Base-by-base conservation (phyloP, 371 early-diverging fungal species). In the Mycotypha africana region DNA sequence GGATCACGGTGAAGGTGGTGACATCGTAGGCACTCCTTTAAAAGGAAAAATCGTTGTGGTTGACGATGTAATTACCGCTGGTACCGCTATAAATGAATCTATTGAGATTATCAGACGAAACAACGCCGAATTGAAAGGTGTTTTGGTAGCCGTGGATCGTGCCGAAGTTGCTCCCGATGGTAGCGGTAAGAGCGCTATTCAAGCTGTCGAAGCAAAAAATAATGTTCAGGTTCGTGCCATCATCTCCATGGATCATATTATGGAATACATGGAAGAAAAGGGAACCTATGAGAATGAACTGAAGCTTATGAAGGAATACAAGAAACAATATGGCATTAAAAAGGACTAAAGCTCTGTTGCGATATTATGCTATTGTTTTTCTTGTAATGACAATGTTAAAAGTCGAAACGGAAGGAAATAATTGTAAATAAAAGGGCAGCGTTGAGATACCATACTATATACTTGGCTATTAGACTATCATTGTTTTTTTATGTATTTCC, bases 21-120 rank as follows among this genome's bases (percentile, higher is more conserved):
- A 62, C 41, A 91, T 96, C 51, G 95, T 98, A 3, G 98, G 98
- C 14, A 74, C 92, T 1, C 67, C 85, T 28, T 69, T 95, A 55
- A 57, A 60, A 5, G 89, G 88, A 22, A 70, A 77, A 42, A 79
- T 95, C n/a, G 72, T 97, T 33, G 78, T 95, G 20, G 82, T 97
- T 15, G 98, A 98, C 69, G 98, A 98, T 63, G 98, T 98, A 17
- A 95, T 97, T 60, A 97, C 98, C 5, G 97, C 97, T 14, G 98
- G 98, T 28, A 98, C 98, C 4, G 96, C 98, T 12, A 95, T 98
- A 60, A 76, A 91, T 35, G 95, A 98, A 62, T 81, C 83, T 20
- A 78, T 95, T 28, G 82, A 67, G 23, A 79, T 96, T 45, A 91
- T 98, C 41, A 48, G 74, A 56, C 65, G 56, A 19, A 58, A 72